phyloP scores from a whole-genome alignment of 495 filamentous ascomycete species.

The Extremus antarcticus region DNA sequence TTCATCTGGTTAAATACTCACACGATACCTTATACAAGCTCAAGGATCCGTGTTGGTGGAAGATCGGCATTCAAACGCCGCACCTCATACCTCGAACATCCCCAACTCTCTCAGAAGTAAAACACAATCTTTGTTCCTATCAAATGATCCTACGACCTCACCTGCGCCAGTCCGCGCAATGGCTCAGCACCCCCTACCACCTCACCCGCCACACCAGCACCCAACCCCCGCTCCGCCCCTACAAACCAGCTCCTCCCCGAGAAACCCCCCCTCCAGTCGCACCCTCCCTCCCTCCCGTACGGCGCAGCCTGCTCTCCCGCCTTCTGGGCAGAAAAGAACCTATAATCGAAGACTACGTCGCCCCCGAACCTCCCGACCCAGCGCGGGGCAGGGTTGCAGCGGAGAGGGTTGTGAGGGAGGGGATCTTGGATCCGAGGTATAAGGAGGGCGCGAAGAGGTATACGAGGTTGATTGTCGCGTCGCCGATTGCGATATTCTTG shows the following conservation, averaged over 20 bases:
- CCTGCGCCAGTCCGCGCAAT: not conserved
- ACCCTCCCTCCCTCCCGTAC: not conserved
- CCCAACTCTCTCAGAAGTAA: no score
- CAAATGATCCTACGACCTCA: not conserved
- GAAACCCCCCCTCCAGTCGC: not conserved
- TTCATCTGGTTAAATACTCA: no score
- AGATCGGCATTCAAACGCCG: no score
- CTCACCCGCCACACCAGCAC: not conserved
- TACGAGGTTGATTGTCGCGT: not conserved
- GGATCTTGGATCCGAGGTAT: slow-evolving; percentile 12
- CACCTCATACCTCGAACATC: no score
- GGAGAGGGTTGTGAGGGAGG: slow-evolving; percentile 1
- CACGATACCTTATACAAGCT: no score
- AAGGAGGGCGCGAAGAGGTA: slow-evolving; percentile 3
- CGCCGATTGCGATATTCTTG: slow-evolving; percentile 7
- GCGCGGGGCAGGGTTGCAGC: slow-evolving; percentile 3
- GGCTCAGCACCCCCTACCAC: not conserved
- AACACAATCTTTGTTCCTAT: not conserved
- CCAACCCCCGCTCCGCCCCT: not conserved
- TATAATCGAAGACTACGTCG: not conserved
- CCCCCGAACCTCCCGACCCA: not conserved
- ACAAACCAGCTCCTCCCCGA: not conserved
- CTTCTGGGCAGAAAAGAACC: not conserved
- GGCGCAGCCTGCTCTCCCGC: not conserved
- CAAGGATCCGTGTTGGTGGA: no score